Conservation (phyloP, 2,329 filamentous ascomycete genomes). For the Periconia sp. region DNA sequence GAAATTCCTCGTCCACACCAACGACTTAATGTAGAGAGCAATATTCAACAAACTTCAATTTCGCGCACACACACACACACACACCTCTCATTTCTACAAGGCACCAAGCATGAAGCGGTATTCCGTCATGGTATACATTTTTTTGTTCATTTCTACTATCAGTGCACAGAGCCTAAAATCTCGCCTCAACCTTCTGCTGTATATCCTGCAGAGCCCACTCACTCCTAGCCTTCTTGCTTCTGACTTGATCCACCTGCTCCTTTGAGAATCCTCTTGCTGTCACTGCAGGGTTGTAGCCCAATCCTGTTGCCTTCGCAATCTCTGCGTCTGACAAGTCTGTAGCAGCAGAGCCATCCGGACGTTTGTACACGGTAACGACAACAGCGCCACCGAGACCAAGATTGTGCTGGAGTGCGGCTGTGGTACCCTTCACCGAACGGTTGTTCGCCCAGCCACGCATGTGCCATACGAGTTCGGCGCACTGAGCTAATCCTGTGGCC, state of each 20-base stretch:
- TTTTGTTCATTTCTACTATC: no score
- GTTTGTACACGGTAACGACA: conserved; percentile 85
- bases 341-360: conserved; percentile 73
- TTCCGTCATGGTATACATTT: no score
- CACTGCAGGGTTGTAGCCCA: conserved; percentile 91
- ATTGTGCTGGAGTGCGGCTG: conserved; percentile 84
- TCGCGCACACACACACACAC: no score
- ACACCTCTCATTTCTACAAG: no score
- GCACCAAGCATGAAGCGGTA: no score
- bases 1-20: no score
- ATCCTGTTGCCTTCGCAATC: conserved; percentile 65
- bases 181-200: conserved; percentile 70
- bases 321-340: conserved; percentile 61
- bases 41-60: no score
- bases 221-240: conserved; percentile 67
- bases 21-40: no score
- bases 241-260: conserved; percentile 67
- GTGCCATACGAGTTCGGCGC: conserved; percentile 94
- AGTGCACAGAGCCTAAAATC: conserved; percentile 52
- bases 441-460: conserved; percentile 96
- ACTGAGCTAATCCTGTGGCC: conserved; percentile 92
- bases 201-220: conserved; percentile 80
- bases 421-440: conserved; percentile 68
- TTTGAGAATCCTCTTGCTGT: conserved; percentile 86
- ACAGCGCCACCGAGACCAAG: conserved; percentile 87